Evolutionary conservation across 208 protist genomes (phyloP).

Genomic region (Acanthamoeba sp.): DNA sequence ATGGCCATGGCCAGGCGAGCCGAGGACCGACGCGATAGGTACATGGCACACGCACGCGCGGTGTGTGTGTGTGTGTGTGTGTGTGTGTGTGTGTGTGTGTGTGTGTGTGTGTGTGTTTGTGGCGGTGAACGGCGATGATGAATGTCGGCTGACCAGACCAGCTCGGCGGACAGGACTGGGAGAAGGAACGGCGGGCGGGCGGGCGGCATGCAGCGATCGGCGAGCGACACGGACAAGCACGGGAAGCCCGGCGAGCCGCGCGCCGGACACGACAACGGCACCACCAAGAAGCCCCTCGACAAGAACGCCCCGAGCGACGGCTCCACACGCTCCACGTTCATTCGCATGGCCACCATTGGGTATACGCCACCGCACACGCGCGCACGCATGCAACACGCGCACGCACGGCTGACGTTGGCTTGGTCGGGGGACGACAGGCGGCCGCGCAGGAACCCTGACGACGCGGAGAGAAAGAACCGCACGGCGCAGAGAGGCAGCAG

Average conservation of each 20-base stretch:
- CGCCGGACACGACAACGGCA: not conserved
- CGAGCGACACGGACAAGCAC: slow-evolving; percentile 36
- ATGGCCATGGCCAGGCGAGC: not conserved
- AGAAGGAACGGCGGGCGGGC: not conserved
- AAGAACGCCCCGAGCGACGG: not conserved
- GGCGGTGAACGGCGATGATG: no score
- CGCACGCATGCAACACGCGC: no score
- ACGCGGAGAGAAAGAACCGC: not conserved
- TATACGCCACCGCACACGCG: no score
- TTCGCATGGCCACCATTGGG: slow-evolving; percentile 27
- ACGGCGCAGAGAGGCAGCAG: not conserved
- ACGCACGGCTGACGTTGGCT: no score
- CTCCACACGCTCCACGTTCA: slow-evolving; percentile 14
- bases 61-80: no score
- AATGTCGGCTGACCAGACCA: not conserved
- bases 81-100: no score
- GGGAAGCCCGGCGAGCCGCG: not conserved
- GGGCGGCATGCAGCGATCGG: not conserved
- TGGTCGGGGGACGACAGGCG: no score
- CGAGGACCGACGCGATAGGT: slow-evolving; percentile 6
- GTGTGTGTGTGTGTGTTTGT: no score
- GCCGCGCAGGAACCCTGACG: not conserved
- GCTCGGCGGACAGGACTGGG: not conserved
- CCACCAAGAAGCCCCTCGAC: not conserved
- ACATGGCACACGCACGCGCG: not conserved